These are phyloP conservation scores for Colletotrichum sp. DNA, from an alignment of 2,329 filamentous ascomycete species.

Conservation along the genomic window DNA sequence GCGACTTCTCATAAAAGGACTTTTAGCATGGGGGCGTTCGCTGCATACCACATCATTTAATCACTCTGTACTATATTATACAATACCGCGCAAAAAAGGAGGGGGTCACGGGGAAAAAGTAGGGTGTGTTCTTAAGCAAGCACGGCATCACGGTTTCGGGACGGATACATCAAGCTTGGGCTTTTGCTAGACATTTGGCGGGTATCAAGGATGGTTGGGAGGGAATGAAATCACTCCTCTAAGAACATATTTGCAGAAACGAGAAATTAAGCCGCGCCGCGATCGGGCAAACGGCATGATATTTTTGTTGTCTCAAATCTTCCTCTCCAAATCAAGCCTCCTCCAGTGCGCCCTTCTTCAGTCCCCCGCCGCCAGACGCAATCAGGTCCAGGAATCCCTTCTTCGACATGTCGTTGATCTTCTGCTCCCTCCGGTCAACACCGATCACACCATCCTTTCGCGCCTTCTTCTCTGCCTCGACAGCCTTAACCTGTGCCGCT, in stretches of 20 bases:
- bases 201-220: conserved; percentile 23
- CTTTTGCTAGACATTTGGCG: conserved; percentile 20
- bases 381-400: conserved; percentile 96
- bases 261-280: not conserved
- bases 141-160: conserved; percentile 10
- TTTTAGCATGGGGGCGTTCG: not conserved
- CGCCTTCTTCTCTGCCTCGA: conserved; percentile 74
- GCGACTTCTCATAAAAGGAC: conserved; percentile 71
- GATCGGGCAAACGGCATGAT: conserved; percentile 8
- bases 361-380: conserved; percentile 62
- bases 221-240: conserved; percentile 28
- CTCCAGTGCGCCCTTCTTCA: conserved; percentile 64
- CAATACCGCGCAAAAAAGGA: not conserved
- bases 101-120: not conserved
- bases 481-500: conserved; percentile 87
- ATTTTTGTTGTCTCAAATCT: not conserved
- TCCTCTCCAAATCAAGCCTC: conserved; percentile 48
- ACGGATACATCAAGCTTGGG: conserved; percentile 9
- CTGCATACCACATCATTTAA: conserved; percentile 5
- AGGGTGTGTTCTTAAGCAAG: not conserved
- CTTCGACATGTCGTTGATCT: conserved; percentile 94
- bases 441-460: conserved; percentile 79
- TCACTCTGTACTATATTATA: conserved; percentile 21
- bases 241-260: conserved; percentile 5
- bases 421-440: conserved; percentile 80